Evolutionary conservation across 805 yeast genomes (phyloP), one percentile per base, ranked within the genome.

Genomic region (Candida vaughaniae): DNA sequence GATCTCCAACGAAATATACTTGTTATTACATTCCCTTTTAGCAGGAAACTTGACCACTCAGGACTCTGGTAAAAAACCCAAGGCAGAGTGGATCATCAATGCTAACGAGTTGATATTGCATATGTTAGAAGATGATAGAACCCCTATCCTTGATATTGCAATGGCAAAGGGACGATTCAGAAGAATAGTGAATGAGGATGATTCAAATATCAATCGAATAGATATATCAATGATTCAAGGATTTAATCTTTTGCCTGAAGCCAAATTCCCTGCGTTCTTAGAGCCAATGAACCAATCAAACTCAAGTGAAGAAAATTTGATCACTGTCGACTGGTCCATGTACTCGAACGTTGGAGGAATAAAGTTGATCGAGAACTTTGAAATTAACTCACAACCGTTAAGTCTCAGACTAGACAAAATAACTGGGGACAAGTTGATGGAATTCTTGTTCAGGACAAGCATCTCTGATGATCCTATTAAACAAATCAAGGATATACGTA

Each of bases 331-430:
- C 33, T 69, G 74, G 74, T 58, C 65, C 1, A 64, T 69, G 68
- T 64, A 64, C 41, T 46, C 66, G 14, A 48, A 66, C 4, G 57
- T 69, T 15, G 74, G 74, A 5, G 74, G 74, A 0, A 68, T 69
- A 38, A 58, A 56, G 39, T 45, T 67, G 16, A 54, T 69, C 28
- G 73, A 69, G 26, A 53, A 62, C 39, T 56, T 69, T 19, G 64
- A 64, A 29, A 52, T 68, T 29, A 46, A 53, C 38, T 54, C 70
- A 5, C 50, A 53, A 36, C 73, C 74, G 38, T 55, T 67, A 39
- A 61, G 56, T 31, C 47, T 69, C 35, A 58, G 58, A 34, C 34
- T 69, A 10, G 74, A 69, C 41, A 67, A 66, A 45, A 47, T 47
- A 33, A 66, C 70, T 32, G 71, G 71, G 6, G 54, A 54, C 36